Conservation (phyloP, 306 rosid species). For the Glycine latifolia region DNA sequence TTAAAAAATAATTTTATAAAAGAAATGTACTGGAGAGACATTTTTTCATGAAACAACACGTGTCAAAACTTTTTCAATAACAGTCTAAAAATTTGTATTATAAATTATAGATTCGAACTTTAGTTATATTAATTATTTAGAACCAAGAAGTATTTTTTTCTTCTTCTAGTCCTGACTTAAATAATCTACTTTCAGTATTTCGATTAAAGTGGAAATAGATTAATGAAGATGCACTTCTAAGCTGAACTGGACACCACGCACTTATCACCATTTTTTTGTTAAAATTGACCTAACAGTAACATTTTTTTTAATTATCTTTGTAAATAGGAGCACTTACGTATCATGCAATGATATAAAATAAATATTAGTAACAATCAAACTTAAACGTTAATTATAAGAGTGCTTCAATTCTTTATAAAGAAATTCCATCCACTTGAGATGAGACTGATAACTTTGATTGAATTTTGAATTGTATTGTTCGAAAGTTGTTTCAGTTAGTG, state of each 20-base stretch:
- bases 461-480: background rate
- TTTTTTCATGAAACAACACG: too few species aligned
- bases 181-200: too few species aligned
- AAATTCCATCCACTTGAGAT: background rate
- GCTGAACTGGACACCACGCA: constrained; percentile 17
- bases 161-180: too few species aligned
- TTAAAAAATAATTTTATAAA: too few species aligned
- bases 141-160: too few species aligned
- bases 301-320: background rate
- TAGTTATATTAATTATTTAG: too few species aligned
- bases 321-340: constrained; percentile 7
- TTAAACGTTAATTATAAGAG: background rate
- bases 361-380: background rate
- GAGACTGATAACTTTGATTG: too few species aligned
- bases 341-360: background rate
- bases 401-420: background rate
- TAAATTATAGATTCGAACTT: too few species aligned
- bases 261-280: constrained; percentile 17
- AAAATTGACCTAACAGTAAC: constrained; percentile 13
- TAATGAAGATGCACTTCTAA: background rate
- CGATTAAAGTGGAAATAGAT: background rate
- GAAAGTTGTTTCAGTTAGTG: background rate
- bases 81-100: too few species aligned
- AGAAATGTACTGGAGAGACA: too few species aligned
- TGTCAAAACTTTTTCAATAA: too few species aligned